phyloP scores from a whole-genome alignment of 2,329 filamentous ascomycete species.

The Fusarium marasasianum region DNA sequence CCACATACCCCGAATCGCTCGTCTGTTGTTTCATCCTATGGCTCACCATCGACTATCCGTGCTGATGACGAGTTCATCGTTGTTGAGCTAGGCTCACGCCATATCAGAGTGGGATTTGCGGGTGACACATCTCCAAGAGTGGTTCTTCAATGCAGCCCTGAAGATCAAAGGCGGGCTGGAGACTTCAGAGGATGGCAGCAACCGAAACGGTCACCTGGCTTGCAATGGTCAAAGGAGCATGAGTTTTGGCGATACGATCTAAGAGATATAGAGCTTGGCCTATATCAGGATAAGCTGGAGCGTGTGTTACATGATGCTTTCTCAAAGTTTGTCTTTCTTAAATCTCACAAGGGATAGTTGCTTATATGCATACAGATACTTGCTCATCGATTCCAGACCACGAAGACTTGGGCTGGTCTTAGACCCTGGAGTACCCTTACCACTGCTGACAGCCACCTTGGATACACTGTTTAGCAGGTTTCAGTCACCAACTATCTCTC shows the following conservation, averaged over 20 bases:
- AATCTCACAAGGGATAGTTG: neutral
- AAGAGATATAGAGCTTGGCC: constrained; percentile 75
- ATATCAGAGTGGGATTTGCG: constrained; percentile 84
- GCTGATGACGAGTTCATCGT: constrained; percentile 87
- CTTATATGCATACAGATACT: constrained; percentile 55
- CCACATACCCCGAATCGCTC: constrained; percentile 70
- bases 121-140: constrained; percentile 82
- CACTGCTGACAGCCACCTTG: constrained; percentile 78
- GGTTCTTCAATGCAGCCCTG: constrained; percentile 75
- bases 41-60: constrained; percentile 68
- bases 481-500: constrained; percentile 80
- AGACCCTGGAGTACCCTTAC: constrained; percentile 80
- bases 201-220: constrained; percentile 56
- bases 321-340: constrained; percentile 67
- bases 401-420: constrained; percentile 79
- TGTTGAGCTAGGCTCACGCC: constrained; percentile 83
- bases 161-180: constrained; percentile 79
- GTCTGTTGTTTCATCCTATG: constrained; percentile 63
- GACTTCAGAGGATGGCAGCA: constrained; percentile 80
- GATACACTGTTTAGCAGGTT: constrained; percentile 84
- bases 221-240: constrained; percentile 69
- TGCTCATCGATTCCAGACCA: constrained; percentile 78
- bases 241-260: constrained; percentile 86
- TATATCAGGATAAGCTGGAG: constrained; percentile 89
- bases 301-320: constrained; percentile 83